These are phyloP conservation scores for Botrytis aclada DNA, from an alignment of 2,329 filamentous ascomycete species.

Conservation along the genomic window DNA sequence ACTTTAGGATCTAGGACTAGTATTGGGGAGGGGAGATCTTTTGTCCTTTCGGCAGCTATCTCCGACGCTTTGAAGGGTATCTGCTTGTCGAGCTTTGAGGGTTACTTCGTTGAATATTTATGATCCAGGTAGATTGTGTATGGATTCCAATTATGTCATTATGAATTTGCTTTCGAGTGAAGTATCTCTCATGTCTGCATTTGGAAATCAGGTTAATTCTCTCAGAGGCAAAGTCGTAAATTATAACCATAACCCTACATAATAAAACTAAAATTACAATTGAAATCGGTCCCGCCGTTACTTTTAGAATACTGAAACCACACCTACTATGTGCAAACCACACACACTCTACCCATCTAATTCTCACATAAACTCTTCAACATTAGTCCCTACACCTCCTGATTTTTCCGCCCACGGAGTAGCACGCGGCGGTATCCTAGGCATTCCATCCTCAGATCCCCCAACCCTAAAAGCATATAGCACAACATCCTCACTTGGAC, in stretches of 20 bases:
- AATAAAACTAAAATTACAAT: not conserved
- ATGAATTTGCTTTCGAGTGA: not conserved
- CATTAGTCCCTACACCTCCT: not conserved
- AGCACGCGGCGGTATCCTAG: not conserved
- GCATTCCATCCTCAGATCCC: not conserved
- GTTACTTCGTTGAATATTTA: fast-evolving
- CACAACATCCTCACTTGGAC: not conserved
- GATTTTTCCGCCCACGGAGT: not conserved
- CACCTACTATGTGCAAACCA: not conserved
- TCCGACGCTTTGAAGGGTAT: not conserved
- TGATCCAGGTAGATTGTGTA: not conserved
- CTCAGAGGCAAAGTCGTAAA: not conserved
- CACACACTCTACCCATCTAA: not conserved
- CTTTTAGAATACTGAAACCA: not conserved
- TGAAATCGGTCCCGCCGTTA: not conserved
- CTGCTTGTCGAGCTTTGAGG: not conserved
- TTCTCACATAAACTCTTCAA: not conserved
- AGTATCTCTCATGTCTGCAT: not conserved
- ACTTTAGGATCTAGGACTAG: not conserved
- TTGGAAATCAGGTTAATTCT: not conserved
- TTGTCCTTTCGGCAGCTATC: not conserved
- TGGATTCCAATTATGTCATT: fast-evolving
- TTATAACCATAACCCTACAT: not conserved
- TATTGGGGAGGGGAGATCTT: not conserved
- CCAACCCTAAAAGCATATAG: not conserved